Percentiles rank a stretch among this genome's conserved stretches.
Evolutionary conservation across 805 yeast species (phyloP).

Genomic region (Ogataea thermomethanolica): DNA sequence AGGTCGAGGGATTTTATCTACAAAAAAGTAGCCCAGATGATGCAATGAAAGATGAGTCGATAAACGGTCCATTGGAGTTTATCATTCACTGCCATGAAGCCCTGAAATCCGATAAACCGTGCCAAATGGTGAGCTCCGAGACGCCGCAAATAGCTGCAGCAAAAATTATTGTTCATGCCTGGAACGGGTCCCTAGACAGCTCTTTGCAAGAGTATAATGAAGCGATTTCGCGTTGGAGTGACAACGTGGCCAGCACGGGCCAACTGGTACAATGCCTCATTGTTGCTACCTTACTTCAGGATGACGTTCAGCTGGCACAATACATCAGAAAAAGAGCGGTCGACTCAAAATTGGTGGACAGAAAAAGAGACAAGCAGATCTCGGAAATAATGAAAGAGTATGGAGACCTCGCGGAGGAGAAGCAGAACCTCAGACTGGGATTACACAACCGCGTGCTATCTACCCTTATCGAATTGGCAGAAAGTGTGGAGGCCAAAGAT

Average conservation of each 20-base stretch:
- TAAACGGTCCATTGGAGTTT: background rate
- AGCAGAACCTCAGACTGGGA: slow-evolving; percentile 5
- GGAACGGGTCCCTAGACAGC: slow-evolving; percentile 24
- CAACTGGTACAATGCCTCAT: slow-evolving; percentile 27
- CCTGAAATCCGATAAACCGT: background rate
- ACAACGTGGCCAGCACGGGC: slow-evolving; percentile 6
- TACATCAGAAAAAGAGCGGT: slow-evolving; percentile 30
- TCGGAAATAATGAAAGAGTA: slow-evolving; percentile 28
- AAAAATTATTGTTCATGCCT: slow-evolving; percentile 3
- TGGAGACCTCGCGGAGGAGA: slow-evolving; percentile 29
- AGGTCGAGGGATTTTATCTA: slow-evolving; percentile 2
- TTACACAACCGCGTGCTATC: slow-evolving; percentile 1
- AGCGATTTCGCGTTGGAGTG: slow-evolving; percentile 18
- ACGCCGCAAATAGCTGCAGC: slow-evolving; percentile 1
- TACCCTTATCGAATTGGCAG: slow-evolving; percentile 3
- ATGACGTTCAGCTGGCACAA: slow-evolving; percentile 33
- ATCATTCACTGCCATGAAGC: slow-evolving; percentile 1
- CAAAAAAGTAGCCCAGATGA: background rate
- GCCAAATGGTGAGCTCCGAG: background rate
- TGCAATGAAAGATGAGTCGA: too few species aligned
- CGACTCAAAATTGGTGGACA: slow-evolving; percentile 25
- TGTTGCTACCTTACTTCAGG: slow-evolving; percentile 21
- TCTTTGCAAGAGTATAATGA: slow-evolving; percentile 33
- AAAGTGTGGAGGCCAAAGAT: slow-evolving; percentile 4
- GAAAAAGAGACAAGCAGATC: slow-evolving; percentile 20